Base-by-base conservation (phyloP, 2,329 filamentous ascomycete species). In the Sporothrix luriei region DNA sequence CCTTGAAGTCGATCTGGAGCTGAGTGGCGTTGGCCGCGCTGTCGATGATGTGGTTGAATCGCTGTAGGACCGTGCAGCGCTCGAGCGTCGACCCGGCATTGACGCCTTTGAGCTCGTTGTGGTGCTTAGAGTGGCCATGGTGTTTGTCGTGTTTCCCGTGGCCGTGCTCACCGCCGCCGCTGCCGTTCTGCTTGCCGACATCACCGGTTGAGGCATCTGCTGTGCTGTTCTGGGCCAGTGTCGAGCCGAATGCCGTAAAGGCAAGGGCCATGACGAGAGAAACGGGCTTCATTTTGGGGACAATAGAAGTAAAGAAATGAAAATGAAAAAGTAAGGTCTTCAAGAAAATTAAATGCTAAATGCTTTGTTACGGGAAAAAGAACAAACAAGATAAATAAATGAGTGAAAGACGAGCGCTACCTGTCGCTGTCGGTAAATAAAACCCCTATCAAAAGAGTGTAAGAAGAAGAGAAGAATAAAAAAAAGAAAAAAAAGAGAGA, bases 11-110 rank as follows among this genome's bases (percentile, higher is more conserved):
- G 64, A 75, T 66, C 46, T 76, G 74, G 4, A 82, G 76, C 70
- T 75, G 73, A 46, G 79, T 81, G 7, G 75, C 71, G 75, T 82
- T 81, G 74, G 73, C 71, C 24, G 78, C 79, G 4, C 80, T 73
- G 52, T 75, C 73, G 68, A 79, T 73, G 46, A 78, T 54, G 51
- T 73, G 59, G 71, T 74, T 77, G 5, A 79, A 74, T 68, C 74
- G 73, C 57, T 73, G 66, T 64, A 81, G 75, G 62, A 77, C 70
- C 62, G 81, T 70, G 78, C 75, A 29, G 74, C 73, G 73, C 76
- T 75, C 66, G 75, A 76, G 68, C 75, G 77, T 65, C 46, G 59
- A 64, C 46, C 55, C 55, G 46, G 29, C 43, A 4, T 64, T 48
- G 52, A 43, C 21, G 33, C 55, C 33, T 33, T 33, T 33, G 38